Evolutionary conservation across 2,329 filamentous ascomycete species (phyloP).

Genomic region (Ophiostoma tasmaniense): DNA sequence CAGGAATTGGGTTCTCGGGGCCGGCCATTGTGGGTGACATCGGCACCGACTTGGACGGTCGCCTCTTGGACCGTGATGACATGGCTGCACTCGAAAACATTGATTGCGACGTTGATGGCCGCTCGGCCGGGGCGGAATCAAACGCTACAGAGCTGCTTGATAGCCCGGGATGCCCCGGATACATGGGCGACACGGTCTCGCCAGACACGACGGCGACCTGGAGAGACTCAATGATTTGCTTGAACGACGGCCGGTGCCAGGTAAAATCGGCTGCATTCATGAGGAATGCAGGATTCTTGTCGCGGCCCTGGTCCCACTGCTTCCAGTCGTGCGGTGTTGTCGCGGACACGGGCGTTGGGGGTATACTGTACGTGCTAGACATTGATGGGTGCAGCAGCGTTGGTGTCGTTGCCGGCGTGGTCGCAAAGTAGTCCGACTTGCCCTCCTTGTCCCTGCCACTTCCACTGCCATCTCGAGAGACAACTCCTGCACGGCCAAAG

Average conservation of each 20-base stretch:
- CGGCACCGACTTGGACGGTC: background rate
- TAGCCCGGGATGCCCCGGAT: background rate
- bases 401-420: background rate
- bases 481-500: background rate
- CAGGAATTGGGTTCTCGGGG: constrained; percentile 28
- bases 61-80: background rate
- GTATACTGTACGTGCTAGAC: background rate
- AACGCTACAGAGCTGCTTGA: background rate
- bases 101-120: background rate
- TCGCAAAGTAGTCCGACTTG: background rate
- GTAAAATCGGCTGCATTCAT: constrained; percentile 20
- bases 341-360: background rate
- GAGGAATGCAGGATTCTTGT: background rate
- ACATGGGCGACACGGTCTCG: constrained; percentile 14
- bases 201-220: constrained; percentile 35
- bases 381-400: background rate
- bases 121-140: background rate
- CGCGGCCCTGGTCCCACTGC: background rate
- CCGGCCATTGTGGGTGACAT: background rate
- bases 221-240: constrained; percentile 38
- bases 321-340: background rate
- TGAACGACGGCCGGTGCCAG: constrained; percentile 35
- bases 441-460: background rate
- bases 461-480: background rate
- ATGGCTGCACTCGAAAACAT: background rate